A percentile compares a stretch with the other conserved stretches of the same genome.
Conservation (phyloP, 495 filamentous ascomycete genomes). For the Penicillium canescens region DNA sequence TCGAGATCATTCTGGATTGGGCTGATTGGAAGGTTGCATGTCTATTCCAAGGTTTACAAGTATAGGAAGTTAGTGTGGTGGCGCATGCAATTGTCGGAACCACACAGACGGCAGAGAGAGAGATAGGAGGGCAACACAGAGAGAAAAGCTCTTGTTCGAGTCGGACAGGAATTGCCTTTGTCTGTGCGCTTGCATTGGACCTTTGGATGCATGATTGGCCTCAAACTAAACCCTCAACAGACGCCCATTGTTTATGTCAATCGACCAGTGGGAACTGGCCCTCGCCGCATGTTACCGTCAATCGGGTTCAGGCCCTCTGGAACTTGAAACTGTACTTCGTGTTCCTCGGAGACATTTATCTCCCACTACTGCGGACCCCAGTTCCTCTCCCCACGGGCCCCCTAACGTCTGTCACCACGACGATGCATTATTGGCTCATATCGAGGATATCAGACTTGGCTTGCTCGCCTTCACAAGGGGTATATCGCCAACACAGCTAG, state of each 20-base stretch:
- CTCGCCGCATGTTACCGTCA: conserved; percentile 21
- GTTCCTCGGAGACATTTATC: not conserved
- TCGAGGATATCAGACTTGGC: not conserved
- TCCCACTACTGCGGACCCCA: not conserved
- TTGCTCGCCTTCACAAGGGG: not conserved
- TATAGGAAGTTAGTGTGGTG: too few species aligned
- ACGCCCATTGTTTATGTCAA: not conserved
- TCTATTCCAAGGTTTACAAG: too few species aligned
- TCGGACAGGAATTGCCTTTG: conserved; percentile 14
- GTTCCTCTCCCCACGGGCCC: conserved; percentile 4
- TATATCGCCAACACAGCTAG: not conserved
- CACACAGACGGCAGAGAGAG: too few species aligned
- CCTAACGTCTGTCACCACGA: conserved; percentile 5
- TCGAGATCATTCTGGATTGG: too few species aligned
- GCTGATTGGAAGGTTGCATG: too few species aligned
- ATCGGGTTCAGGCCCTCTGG: conserved; percentile 1
- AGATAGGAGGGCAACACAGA: conserved; percentile 1
- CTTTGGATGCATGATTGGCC: conserved; percentile 14
- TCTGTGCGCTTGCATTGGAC: conserved; percentile 21
- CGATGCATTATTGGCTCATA: conserved; percentile 2
- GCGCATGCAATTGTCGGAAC: too few species aligned
- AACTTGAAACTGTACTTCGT: not conserved
- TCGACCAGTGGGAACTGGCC: conserved; percentile 13
- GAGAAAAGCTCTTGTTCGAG: not conserved
- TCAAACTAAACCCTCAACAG: conserved; percentile 7